Base-by-base conservation (phyloP, 2,329 filamentous ascomycete genomes). In the Alternaria burnsii region DNA sequence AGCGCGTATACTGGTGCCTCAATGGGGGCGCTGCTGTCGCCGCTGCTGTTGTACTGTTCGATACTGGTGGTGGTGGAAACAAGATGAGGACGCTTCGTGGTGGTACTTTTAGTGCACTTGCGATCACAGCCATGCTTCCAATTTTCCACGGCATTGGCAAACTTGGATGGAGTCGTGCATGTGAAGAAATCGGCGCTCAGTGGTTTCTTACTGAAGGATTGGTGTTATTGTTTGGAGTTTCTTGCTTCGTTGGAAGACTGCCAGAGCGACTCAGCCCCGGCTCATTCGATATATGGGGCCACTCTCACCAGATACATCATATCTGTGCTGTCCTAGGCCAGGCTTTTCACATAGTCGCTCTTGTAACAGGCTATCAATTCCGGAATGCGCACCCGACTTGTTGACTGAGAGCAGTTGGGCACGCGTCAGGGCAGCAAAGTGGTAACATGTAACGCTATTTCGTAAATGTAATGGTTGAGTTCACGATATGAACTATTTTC, bases 81-180 rank as follows among this genome's bases (percentile, higher is more conserved):
- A 47, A 32, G 26, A 47, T 47, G 44, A 30, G 44, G 14, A 5
- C 26, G 44, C 44, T 47, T 32, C 44, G 44, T 20, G 44, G 44
- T 18, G 2, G 44, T 47, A 47, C 0, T 3, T 32, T 47, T 12
- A 1, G 44, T 47, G 44, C 28, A 1, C 44, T 47, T 30, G 44
- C 26, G 4, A 26, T 30, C 28, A 30, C 28, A 30, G 28, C 28
- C 9, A 30, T 30, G 28, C 59, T 75, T 20, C 71, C 69, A 8
- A 65, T 76, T 3, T 57, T 72, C 14, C 72, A 76, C 30, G 60
- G 65, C 47, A 47, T 67, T 24, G 57, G 65, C 14, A 62, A 61
- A 8, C 34, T 72, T 10, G 71, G 70, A 12, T 75, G 72, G 73
- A 48, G 30, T 34, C 34, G 60, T 30, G 65, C 67, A 6, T 62